Base-by-base conservation (phyloP, 2,329 filamentous ascomycete genomes). In the Eurotiales sp. region DNA sequence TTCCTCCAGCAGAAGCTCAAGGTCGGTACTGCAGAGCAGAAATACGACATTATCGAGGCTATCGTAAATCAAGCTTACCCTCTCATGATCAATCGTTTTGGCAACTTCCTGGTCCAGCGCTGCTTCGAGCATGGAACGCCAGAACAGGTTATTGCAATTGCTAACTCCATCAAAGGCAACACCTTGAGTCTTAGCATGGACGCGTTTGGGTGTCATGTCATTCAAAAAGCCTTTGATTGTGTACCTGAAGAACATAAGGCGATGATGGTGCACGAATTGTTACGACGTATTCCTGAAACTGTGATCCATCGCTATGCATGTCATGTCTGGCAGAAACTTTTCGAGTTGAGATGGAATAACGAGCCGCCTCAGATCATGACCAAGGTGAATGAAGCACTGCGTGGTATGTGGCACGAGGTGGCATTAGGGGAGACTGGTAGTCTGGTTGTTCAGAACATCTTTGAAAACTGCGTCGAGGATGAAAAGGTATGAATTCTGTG, bases 1-100 rank as follows among this genome's bases (percentile, higher is more conserved):
- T 99, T 99, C 72, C 78, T 99, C 40, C 93, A 99, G 70, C 93
- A 99, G 74, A 99, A 99, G 76, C 87, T 99, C 61, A 99, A 99
- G 75, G 88, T 96, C 56, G 91, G 91, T 54, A 96, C 91, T 3
- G 80, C 86, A 0, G 91, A 97, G 64, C 93, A 97, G 69, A 99
- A 97, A 72, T 95, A 89, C 63, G 91, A 96, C 59, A 97, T 99
- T 58, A 90, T 99, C 41, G 90, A 97, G 63, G 88, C 90, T 30
- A 99, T 99, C 71, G 90, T 96, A 56, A 85, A 88, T 34, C 91
- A 96, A 68, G 92, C 92, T 11, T 97, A 96, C 65, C 86, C 89
- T 8, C 75, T 99, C 63, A 99, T 99, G 93, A 83, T 97, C 69
- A 99, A 99, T 66, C 89, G 93, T 51, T 99, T 99, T 71, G 93